Evolutionary conservation across 768 basidiomycete genomes (phyloP), one percentile per base, ranked within the genome.

Genomic region (Xerocomellus amylosporus): DNA sequence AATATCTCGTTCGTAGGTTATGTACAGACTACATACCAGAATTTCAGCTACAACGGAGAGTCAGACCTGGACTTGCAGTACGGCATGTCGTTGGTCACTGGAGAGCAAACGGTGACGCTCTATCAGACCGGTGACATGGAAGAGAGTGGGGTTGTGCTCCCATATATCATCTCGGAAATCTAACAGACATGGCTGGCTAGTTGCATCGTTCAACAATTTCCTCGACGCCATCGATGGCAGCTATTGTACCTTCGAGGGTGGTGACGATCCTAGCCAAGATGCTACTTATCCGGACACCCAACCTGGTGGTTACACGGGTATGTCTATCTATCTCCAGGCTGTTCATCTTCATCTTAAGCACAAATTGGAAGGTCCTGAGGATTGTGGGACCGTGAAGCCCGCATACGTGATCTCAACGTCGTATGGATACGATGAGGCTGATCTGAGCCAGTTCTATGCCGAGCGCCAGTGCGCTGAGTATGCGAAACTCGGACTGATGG

Each of bases 401-500:
- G 61, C 77, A 2, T 55, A 72, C 17, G 77, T 80, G 31, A 71
- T 79, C 50, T 77, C 75, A 7, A 75, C 75, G 2, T 79, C 78
- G 2, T 79, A 80, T 55, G 56, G 58, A 6, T 71, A 70, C 46
- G 65, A 73, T 37, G 78, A 80, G 49, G 69, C 60, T 13, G 70
- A 73, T 19, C 58, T 71, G 37, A 67, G 67, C 1, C 67, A 68
- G 0, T 67, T 68, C 46, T 79, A 77, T 48, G 65, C 74, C 12
- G 55, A 58, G 19, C 69, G 78, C 28, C 78, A 79, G 58, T 79
- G 78, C 48, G 58, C 63, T 20, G 79, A 80, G 62, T 80, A 79
- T 55, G 79, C 67, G 10, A 80, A 80, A 50, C 69, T 76, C 7
- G 74, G 74, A 12, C 55, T 75, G 5, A 63, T 70, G 68, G 74